These are phyloP conservation scores for Hypoxylon trugodes DNA, from an alignment of 495 filamentous ascomycete species.

Conservation along the genomic window DNA sequence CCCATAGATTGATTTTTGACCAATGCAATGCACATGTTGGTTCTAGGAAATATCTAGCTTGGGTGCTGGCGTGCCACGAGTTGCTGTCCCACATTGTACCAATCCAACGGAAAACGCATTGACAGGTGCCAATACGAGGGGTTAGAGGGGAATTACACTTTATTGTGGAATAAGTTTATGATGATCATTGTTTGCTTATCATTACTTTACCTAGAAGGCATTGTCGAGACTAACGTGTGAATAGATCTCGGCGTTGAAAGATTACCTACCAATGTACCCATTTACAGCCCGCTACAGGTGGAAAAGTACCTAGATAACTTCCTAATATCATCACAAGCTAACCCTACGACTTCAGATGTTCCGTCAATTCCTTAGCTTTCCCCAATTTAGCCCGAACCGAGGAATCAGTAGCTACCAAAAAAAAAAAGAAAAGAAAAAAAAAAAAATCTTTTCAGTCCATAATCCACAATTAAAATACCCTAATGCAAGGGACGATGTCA, in stretches of 20 bases:
- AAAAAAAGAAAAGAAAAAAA: too few relatives aligned
- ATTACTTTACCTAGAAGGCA: too few relatives aligned
- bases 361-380: conserved; percentile 3
- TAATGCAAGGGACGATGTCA: conserved; percentile 40
- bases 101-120: background rate
- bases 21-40: background rate
- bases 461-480: conserved; percentile 13
- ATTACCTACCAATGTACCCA: too few relatives aligned
- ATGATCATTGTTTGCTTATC: background rate
- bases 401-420: too few relatives aligned
- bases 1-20: conserved; percentile 6
- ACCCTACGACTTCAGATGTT: conserved; percentile 11
- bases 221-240: too few relatives aligned
- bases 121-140: background rate
- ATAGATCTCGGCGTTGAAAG: too few relatives aligned
- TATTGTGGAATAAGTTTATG: too few relatives aligned
- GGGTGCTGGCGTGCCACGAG: conserved; percentile 5
- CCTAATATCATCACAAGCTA: background rate
- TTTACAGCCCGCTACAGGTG: too few relatives aligned
- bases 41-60: background rate
- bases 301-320: too few relatives aligned
- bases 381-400: conserved; percentile 29
- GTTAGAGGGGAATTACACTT: background rate
- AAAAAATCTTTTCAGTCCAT: conserved; percentile 15
- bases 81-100: too few relatives aligned